phyloP scores from a whole-genome alignment of 352 stramenopile species.

The Pythium insidiosum region DNA sequence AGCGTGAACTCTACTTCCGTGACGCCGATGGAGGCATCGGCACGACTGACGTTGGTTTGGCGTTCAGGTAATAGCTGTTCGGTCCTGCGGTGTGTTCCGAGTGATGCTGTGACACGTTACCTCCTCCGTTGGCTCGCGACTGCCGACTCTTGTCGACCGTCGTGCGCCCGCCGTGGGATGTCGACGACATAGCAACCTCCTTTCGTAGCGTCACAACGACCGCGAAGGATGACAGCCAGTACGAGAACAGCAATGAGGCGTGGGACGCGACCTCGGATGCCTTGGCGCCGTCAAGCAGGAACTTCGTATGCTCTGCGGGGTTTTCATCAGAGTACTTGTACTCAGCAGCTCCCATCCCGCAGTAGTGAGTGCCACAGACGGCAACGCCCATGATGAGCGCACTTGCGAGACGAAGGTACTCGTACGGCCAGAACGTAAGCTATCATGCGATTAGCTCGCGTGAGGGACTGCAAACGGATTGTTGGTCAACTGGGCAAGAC shows the following conservation, averaged over 20 bases:
- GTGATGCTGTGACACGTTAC: not conserved
- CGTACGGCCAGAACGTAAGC: conserved; percentile 54
- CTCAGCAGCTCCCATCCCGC: conserved; percentile 37
- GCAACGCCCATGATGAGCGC: conserved; percentile 62
- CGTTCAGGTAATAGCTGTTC: not conserved
- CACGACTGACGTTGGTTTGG: too few relatives aligned
- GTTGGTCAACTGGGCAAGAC: not conserved
- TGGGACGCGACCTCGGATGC: conserved; percentile 38
- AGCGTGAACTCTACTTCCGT: too few relatives aligned
- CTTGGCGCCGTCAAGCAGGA: conserved; percentile 24
- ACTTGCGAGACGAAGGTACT: conserved; percentile 39
- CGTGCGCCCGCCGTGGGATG: not conserved
- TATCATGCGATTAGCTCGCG: conserved; percentile 3
- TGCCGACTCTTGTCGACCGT: too few relatives aligned
- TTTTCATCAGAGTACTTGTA: conserved; percentile 39
- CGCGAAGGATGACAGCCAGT: conserved; percentile 31
- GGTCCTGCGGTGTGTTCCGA: not conserved
- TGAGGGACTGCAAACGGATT: not conserved
- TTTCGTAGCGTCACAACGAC: not conserved
- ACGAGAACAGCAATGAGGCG: conserved; percentile 41
- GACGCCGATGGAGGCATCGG: too few relatives aligned
- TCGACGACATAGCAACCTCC: not conserved
- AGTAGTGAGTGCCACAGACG: conserved; percentile 63
- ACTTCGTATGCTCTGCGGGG: conserved; percentile 11
- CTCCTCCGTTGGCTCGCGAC: too few relatives aligned